A percentile compares a stretch with the other conserved stretches of the same genome.
Evolutionary conservation across 257 asterid species (phyloP).

Genomic region (Salvia rosmarinus): DNA sequence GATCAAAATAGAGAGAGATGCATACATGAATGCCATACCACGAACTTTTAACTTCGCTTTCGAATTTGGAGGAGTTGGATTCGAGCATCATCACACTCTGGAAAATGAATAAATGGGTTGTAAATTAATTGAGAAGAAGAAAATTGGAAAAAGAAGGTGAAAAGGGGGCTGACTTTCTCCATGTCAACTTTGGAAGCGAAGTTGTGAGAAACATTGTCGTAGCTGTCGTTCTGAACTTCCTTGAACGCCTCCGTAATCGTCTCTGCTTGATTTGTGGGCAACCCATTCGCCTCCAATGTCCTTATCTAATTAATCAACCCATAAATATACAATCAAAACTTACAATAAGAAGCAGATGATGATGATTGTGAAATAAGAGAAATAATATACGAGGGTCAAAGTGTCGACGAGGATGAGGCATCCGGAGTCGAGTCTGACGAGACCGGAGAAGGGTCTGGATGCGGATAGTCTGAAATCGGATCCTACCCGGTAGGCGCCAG

Average conservation of each 20-base stretch:
- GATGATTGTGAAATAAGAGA: neutral
- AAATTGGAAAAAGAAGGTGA: neutral
- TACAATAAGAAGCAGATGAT: neutral
- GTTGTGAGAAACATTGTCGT: constrained; percentile 67
- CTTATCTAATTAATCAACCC: constrained; percentile 56
- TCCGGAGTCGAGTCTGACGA: constrained; percentile 42
- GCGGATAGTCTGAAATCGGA: neutral
- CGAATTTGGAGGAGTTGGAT: constrained; percentile 75
- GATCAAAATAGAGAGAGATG: neutral
- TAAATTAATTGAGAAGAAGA: neutral
- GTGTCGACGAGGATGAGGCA: constrained; percentile 86
- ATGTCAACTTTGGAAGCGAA: constrained; percentile 76
- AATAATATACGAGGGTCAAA: constrained; percentile 57
- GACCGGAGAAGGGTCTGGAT: constrained; percentile 52
- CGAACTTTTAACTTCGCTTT: constrained; percentile 76
- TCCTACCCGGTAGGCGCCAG: constrained; percentile 33
- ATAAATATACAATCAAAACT: no score
- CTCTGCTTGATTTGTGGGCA: constrained; percentile 88
- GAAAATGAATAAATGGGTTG: no score
- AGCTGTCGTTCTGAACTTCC: constrained; percentile 74
- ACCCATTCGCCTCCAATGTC: constrained; percentile 79
- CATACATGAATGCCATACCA: constrained; percentile 45
- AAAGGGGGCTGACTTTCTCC: constrained; percentile 54
- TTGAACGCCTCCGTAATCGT: constrained; percentile 74
- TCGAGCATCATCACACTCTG: constrained; percentile 84